These are phyloP conservation scores for Citrus inodora DNA, from an alignment of 345 rosid genomes.

Conservation along the genomic window DNA sequence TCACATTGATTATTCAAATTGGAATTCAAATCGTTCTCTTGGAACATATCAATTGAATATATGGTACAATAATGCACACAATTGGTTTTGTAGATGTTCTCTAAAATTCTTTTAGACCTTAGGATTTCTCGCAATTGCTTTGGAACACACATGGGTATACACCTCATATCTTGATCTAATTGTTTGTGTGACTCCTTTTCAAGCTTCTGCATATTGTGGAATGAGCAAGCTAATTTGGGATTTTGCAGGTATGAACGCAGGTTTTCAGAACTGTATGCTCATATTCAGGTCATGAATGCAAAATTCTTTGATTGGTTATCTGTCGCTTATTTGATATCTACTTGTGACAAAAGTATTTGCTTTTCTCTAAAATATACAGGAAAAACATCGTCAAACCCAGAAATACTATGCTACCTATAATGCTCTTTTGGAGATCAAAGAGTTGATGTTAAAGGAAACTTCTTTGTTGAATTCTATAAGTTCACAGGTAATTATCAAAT, in stretches of 20 bases:
- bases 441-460: conserved; percentile 81
- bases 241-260: conserved; percentile 70
- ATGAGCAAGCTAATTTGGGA: not conserved
- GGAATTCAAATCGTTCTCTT: not conserved
- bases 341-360: conserved; percentile 5
- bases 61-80: not conserved
- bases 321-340: not conserved
- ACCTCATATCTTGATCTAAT: not conserved
- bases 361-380: conserved; percentile 38
- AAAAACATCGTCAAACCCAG: conserved; percentile 70
- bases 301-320: not conserved
- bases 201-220: not conserved
- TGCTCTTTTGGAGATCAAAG: conserved; percentile 80
- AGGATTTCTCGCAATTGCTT: not conserved
- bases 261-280: conserved; percentile 65
- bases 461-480: conserved; percentile 74
- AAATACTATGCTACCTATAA: conserved; percentile 80
- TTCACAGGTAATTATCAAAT: conserved; percentile 53
- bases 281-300: conserved; percentile 57
- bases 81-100: not conserved
- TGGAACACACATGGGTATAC: too few relatives aligned
- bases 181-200: not conserved
- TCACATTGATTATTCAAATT: not conserved
- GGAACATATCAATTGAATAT: not conserved
- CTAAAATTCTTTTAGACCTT: not conserved